phyloP scores from a whole-genome alignment of 2,329 filamentous ascomycete genomes.

The Blastomyces silverae region DNA sequence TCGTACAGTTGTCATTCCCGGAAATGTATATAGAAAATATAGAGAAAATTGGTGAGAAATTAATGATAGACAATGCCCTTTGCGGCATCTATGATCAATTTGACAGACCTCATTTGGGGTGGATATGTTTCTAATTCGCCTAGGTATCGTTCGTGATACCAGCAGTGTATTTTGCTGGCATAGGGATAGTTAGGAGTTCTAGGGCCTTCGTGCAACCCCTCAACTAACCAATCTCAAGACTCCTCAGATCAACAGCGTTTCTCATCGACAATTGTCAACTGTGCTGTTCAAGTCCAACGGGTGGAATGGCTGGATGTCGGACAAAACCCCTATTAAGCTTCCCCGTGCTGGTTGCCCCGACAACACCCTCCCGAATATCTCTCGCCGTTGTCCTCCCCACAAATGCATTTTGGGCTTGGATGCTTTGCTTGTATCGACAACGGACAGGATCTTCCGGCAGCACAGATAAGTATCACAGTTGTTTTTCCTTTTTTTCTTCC shows the following conservation, averaged over 20 bases:
- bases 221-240: neutral
- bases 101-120: neutral
- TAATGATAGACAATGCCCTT: neutral
- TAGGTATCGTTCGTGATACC: no score
- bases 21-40: conserved; percentile 3
- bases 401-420: neutral
- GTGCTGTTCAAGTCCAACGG: neutral
- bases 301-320: neutral
- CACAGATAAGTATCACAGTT: conserved; percentile 4
- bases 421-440: neutral
- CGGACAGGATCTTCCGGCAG: neutral
- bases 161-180: no score
- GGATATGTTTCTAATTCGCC: neutral
- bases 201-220: neutral
- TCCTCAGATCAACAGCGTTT: neutral
- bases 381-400: neutral
- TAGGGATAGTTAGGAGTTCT: no score
- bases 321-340: neutral
- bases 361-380: neutral
- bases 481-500: neutral
- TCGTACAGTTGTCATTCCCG: neutral
- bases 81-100: neutral
- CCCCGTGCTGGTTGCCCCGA: conserved; percentile 2
- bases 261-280: neutral
- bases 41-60: neutral